Evolutionary conservation across 306 rosid genomes (phyloP).

Genomic region (Gillenia trifoliata): DNA sequence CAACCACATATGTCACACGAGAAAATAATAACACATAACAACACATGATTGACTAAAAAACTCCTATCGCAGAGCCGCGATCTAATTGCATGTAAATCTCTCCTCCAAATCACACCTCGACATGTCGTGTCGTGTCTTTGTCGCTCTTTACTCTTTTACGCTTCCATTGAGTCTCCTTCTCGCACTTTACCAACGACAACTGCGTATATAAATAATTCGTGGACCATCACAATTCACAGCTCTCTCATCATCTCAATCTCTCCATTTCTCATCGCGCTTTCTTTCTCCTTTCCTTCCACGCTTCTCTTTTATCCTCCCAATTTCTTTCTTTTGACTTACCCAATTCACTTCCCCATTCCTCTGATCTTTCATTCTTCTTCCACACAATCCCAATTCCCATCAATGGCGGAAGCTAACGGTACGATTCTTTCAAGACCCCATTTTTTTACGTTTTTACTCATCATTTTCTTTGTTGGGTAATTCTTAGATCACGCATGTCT

Average conservation of each 20-base stretch:
- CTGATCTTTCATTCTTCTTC: background rate
- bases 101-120: background rate
- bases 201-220: background rate
- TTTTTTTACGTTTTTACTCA: background rate
- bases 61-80: too few relatives aligned
- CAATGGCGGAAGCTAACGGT: background rate
- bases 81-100: too few relatives aligned
- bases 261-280: background rate
- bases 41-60: too few relatives aligned
- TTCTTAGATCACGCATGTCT: background rate
- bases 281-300: background rate
- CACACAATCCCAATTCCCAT: background rate
- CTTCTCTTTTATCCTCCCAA: background rate
- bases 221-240: background rate
- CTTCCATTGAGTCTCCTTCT: background rate
- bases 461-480: background rate
- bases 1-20: too few relatives aligned
- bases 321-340: background rate
- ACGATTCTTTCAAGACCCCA: background rate
- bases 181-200: background rate
- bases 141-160: background rate
- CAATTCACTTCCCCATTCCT: background rate
- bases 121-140: slow-evolving; percentile 16
- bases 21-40: too few relatives aligned
- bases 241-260: background rate